Evolutionary conservation across 2,329 filamentous ascomycete genomes (phyloP).

Genomic region (Penicillium sclerotigenum): DNA sequence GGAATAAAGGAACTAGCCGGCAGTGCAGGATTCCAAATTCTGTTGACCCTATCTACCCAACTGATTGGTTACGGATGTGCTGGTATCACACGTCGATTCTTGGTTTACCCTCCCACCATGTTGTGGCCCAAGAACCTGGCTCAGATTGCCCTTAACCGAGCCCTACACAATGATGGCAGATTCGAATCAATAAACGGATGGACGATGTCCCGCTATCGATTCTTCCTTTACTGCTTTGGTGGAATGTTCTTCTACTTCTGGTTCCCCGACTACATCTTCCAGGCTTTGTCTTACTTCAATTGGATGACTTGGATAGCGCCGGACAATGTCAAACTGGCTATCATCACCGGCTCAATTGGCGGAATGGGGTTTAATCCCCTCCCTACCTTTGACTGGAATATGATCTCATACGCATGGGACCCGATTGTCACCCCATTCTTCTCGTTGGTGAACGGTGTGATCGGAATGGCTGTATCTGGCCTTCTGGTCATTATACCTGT

Average conservation of each 20-base stretch:
- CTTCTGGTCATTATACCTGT: constrained; percentile 16
- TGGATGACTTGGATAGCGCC: constrained; percentile 57
- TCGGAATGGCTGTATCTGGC: constrained; percentile 30
- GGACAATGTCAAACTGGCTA: constrained; percentile 37
- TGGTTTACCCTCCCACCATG: constrained; percentile 39
- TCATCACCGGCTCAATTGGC: constrained; percentile 38
- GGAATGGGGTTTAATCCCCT: constrained; percentile 45
- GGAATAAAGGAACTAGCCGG: constrained; percentile 3
- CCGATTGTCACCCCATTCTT: constrained; percentile 46
- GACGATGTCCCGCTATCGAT: constrained; percentile 23
- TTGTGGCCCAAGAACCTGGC: constrained; percentile 13
- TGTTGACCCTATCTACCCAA: constrained; percentile 39
- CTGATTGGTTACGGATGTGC: constrained; percentile 41
- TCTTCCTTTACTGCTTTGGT: constrained; percentile 46
- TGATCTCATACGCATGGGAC: constrained; percentile 30
- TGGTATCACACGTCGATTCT: constrained; percentile 34
- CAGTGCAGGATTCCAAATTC: constrained; percentile 35
- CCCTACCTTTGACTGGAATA: constrained; percentile 48
- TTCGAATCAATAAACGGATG: constrained; percentile 3
- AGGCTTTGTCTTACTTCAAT: constrained; percentile 48
- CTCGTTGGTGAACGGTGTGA: constrained; percentile 36
- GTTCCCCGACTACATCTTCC: constrained; percentile 52
- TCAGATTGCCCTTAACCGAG: constrained; percentile 9
- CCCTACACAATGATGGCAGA: constrained; percentile 8
- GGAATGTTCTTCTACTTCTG: constrained; percentile 54